Conservation (phyloP, 1,284 basidiomycete genomes). For the Melampsora americana region DNA sequence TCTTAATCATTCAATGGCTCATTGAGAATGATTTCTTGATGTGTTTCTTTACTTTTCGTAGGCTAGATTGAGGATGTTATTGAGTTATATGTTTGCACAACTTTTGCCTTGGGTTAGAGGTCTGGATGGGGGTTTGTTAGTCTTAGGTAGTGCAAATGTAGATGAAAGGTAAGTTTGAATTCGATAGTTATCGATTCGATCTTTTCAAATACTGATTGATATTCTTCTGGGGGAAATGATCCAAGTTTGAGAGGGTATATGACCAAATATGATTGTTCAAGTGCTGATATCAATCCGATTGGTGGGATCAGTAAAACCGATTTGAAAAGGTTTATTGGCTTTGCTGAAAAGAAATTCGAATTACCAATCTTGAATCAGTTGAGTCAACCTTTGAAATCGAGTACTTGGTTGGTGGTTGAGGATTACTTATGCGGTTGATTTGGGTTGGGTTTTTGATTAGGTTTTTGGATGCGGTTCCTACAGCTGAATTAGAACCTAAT, state of each 20-base stretch:
- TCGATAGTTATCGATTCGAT: not conserved
- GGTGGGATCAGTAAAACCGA: constrained; percentile 44
- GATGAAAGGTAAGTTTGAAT: constrained; percentile 34
- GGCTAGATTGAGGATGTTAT: constrained; percentile 43
- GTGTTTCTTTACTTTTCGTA: not conserved
- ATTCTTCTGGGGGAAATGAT: not conserved
- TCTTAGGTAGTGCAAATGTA: constrained; percentile 42
- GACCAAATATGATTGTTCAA: constrained; percentile 44
- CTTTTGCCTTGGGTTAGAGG: constrained; percentile 42
- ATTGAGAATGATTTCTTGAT: too few relatives aligned
- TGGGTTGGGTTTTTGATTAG: not conserved
- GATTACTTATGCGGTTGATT: not conserved
- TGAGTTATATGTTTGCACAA: constrained; percentile 44
- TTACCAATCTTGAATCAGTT: constrained; percentile 41
- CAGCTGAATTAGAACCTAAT: constrained; percentile 43
- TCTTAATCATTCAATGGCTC: too few relatives aligned
- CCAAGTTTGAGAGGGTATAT: constrained; percentile 40
- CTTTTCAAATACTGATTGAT: not conserved
- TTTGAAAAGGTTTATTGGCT: constrained; percentile 39
- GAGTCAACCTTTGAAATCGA: constrained; percentile 9
- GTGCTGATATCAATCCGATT: constrained; percentile 43
- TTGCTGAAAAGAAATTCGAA: constrained; percentile 28
- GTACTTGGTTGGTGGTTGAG: not conserved
- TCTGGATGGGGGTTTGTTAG: constrained; percentile 31
- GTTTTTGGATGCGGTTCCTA: constrained; percentile 39